Evolutionary conservation across 257 asterid species (phyloP), one percentile per base, ranked within the genome.

Genomic region (Eustoma russellianum): DNA sequence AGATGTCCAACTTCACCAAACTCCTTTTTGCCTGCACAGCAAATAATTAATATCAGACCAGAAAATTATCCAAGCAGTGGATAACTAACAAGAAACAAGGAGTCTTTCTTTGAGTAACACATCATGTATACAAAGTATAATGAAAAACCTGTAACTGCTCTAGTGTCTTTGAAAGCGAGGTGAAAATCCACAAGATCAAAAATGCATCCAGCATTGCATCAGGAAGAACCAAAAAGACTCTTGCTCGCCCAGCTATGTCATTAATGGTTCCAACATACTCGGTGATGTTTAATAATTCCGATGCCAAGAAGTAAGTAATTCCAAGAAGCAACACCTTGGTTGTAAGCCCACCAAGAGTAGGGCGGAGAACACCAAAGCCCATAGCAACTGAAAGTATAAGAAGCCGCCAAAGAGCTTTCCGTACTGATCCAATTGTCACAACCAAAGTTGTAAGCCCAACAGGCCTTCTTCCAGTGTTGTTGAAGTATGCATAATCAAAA

Each of bases 341-440:
- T 41, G 99, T 88, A 41, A 92, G 80, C 48, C 97, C 99, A 62
- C 97, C 99, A 59, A 92, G 95, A 30, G 99, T 92, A 51, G 99
- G 99, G 7, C 97, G 85, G 49, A 88, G 93, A 48, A 92, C 97
- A 46, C 99, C 99, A 67, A 83, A 92, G 50, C 99, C 99, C 99
- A 88, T 92, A 41, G 99, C 53, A 71, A 88, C 95, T 52, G 82
- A 85, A 66, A 88, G 99, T 66, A 92, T 83, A 67, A 92, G 93
- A 67, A 92, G 61, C 19, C 97, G 84, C 7, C 94, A 83, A 60
- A 92, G 50, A 48, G 97, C 81, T 74, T 77, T 81, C 64, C 94
- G 79, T 46, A 82, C 41, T 18, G 94, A 72, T 57, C 95, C 97
- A 66, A 92, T 70, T 8, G 93, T 88, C 19, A 92, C 97, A 74